Evolutionary conservation across 805 yeast genomes (phyloP), one percentile per base, ranked within the genome.

Genomic region (Candida morakotiae): DNA sequence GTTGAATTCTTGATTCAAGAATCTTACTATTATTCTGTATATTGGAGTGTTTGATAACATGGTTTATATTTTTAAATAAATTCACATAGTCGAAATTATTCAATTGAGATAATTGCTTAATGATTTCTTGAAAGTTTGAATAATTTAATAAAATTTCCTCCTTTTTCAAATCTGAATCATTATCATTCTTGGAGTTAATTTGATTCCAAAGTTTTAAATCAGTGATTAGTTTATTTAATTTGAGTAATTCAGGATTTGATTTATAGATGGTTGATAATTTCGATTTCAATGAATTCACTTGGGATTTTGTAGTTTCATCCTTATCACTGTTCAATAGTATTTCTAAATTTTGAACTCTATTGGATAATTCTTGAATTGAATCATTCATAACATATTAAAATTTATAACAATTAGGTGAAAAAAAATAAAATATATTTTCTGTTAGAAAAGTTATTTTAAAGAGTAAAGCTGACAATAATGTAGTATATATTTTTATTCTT

Each of bases 191-290:
- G 22, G 31, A n/a, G 4, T 17, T 9, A 20, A 43, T 14, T 22
- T 37, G 34, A 15, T 48, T 38, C 54, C 54, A 51, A n/a, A 52
- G 16, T 26, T 41, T 30, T 14, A 53, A 46, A n/a, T 51, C 52
- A 6, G 28, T 37, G 5, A 52, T 37, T 15, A 57, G 39, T 17
- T 41, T 35, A 32, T 46, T 43, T 27, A 58, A 35, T 11, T 43
- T 41, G 3, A 24, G 40, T n/a, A 55, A 42, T 39, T 55, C 60
- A 4, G 44, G 34, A 37, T 53, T 40, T 10, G 31, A 31, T 9
- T 31, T 24, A 36, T 52, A 52, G n/a, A 55, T 30, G 7, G 35
- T 20, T 9, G 38, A 31, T 14, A 56, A 25, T 14, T 43, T 41
- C 5, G 14, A 20, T 21, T 44, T 45, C 15, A 56, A 34, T 3